Evolutionary conservation across 129 eudicot species (phyloP), one percentile per base, ranked within the genome.

Genomic region (Sambucus nigra): DNA sequence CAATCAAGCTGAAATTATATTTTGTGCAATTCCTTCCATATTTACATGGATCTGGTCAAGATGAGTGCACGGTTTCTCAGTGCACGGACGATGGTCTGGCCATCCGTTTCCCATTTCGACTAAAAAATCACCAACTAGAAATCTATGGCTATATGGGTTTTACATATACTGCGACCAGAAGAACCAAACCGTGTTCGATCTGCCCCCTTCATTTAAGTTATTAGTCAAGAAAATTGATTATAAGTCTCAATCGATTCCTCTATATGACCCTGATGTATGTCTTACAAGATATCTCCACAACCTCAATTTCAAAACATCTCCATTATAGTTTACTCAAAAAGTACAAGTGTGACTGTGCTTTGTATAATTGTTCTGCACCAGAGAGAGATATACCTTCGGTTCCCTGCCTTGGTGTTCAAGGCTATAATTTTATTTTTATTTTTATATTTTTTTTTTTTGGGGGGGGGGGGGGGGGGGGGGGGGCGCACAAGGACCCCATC

Each of bases 91-190:
- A 59, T 0, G 76, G 76, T 10, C 61, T 40, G 19, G 20, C 21
- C 0, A 41, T 70, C 45, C 68, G 69, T 9, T 73, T 66, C 56
- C 78, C 78, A 1, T 73, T 73, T 64, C 47, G 73, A 14, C 51
- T 73, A n/a, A 38, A 12, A 4, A 55, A 44, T 59, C 65, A 24
- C 27, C 78, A 73, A 10, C 69, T 69, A 7, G 55, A 25, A 5
- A 64, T 27, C 52, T 73, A 73, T 52, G 78, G 78, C 32, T 60
- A 25, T 29, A 64, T 73, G 0, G 73, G 66, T 7, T 73, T 67
- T 23, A 64, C 55, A 11, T 69, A 56, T 3, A 41, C 51, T 71
- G 76, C 61, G 47, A 13, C 3, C n/a, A 21, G 6, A 61, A 7
- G 63, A 53, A 53, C 53, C 25, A 11, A 18, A 59, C 72, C 2